Evolutionary conservation across 148 eudicot genomes (phyloP), one percentile per base, ranked within the genome.

Genomic region (Diospyros kaki): DNA sequence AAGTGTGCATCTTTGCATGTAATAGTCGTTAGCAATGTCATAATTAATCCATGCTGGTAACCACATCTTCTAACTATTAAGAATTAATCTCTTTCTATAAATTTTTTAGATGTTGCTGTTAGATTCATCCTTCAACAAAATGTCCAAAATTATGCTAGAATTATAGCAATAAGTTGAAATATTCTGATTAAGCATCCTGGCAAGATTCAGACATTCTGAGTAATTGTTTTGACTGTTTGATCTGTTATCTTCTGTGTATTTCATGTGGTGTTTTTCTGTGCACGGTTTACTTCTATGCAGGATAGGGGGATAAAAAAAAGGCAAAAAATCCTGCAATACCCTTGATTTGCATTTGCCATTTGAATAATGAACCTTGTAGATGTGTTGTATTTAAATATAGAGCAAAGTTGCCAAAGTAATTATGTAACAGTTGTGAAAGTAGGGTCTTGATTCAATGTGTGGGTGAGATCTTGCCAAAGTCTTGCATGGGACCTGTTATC

Each of bases 1-100:
- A 78, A 76, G 86, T 79, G 51, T 5, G 48, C 52, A 52, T 62
- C 14, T 73, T 48, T 40, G 42, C 43, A 17, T 56, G 70, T 50
- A 7, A 2, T 62, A 38, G 50, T 43, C 45, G 1, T 13, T 1
- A 43, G 41, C 3, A 60, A n/a, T 43, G 15, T 43, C 14, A 39
- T 46, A 58, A 12, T 12, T 18, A 55, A 70, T n/a, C n/a, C n/a
- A n/a, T n/a, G n/a, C n/a, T 38, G 55, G 39, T 39, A 10, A 0
- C 11, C 39, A 53, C 28, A 68, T 11, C 13, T 2, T 68, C 6
- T 53, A 39, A 12, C 12, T 5, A 28, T 51, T 39, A 11, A 38
- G 4, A 38, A 68, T 68, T 17, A 8, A 17, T 7, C n/a, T n/a
- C n/a, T n/a, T n/a, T n/a, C 5, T 28, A 4, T 55, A 9, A 48